Conservation (phyloP, 371 early-diverging fungal species). For the Syncephalastrum racemosum region DNA sequence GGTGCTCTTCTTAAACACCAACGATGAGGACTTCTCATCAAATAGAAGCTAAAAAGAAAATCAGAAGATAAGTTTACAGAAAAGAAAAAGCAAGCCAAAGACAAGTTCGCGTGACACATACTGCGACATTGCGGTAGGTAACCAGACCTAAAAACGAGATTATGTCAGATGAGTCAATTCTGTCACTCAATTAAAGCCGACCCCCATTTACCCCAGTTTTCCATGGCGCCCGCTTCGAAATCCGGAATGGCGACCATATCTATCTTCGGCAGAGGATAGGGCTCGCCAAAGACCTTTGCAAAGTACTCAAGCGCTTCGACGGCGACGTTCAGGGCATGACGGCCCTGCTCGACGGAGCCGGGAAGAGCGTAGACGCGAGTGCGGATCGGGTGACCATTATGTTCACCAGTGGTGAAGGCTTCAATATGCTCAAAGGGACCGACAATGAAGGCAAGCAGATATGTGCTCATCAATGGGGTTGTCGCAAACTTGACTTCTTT, state of each 20-base stretch:
- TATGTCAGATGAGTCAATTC: no score
- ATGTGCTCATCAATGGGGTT: slow-evolving; percentile 92
- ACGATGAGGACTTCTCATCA: slow-evolving; percentile 69
- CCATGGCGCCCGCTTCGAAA: slow-evolving; percentile 87
- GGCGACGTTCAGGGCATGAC: slow-evolving; percentile 77
- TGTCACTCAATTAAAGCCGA: no score
- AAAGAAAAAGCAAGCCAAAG: not conserved
- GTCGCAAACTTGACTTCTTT: slow-evolving; percentile 75
- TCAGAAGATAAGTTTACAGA: not conserved
- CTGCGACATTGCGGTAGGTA: slow-evolving; percentile 78
- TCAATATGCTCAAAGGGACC: slow-evolving; percentile 88
- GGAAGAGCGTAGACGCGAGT: slow-evolving; percentile 80
- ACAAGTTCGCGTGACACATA: slow-evolving; percentile 7
- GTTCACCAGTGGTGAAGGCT: slow-evolving; percentile 60
- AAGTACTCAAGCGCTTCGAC: slow-evolving; percentile 75
- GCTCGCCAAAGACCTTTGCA: slow-evolving; percentile 80
- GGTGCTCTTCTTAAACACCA: slow-evolving; percentile 71
- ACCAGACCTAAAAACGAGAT: slow-evolving; percentile 53
- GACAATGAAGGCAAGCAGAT: slow-evolving; percentile 83
- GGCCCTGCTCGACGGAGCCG: slow-evolving; percentile 70
- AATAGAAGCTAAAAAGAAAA: slow-evolving; percentile 53
- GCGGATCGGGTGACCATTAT: slow-evolving; percentile 56
- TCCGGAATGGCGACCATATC: slow-evolving; percentile 92
- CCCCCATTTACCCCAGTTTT: slow-evolving; percentile 76
- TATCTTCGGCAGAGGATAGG: slow-evolving; percentile 86